Evolutionary conservation across 352 stramenopile genomes (phyloP).

Genomic region (Phytophthora cryptogea): DNA sequence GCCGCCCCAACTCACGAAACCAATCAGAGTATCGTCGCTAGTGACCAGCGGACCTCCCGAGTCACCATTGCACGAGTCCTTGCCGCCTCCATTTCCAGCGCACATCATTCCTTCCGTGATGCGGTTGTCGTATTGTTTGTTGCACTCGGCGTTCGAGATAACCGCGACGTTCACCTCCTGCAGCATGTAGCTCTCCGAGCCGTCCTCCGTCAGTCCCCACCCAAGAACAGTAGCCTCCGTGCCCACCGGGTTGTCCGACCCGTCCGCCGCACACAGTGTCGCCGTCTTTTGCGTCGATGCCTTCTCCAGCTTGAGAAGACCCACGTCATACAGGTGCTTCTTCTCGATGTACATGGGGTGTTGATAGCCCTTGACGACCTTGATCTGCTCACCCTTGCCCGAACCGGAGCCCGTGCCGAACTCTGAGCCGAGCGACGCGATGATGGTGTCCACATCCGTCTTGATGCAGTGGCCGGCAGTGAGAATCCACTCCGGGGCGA

Average conservation of each 20-base stretch:
- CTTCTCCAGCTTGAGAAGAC: slow-evolving; percentile 34
- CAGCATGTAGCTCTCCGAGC: slow-evolving; percentile 30
- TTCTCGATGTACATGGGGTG: slow-evolving; percentile 34
- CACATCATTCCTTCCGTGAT: slow-evolving; percentile 68
- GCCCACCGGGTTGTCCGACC: slow-evolving; percentile 50
- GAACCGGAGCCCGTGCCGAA: slow-evolving; percentile 15
- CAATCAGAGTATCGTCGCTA: slow-evolving; percentile 47
- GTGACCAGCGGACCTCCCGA: slow-evolving; percentile 59
- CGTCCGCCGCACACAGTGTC: slow-evolving; percentile 41
- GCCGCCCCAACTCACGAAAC: slow-evolving; percentile 64
- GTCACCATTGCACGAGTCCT: slow-evolving; percentile 70
- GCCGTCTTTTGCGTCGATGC: slow-evolving; percentile 31
- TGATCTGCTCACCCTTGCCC: slow-evolving; percentile 23
- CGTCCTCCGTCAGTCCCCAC: slow-evolving; percentile 54
- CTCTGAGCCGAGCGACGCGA: slow-evolving; percentile 33
- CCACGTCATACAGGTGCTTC: slow-evolving; percentile 31
- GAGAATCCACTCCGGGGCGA: slow-evolving; percentile 60
- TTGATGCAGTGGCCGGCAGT: slow-evolving; percentile 76
- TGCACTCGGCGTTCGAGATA: slow-evolving; percentile 57
- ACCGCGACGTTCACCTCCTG: slow-evolving; percentile 57
- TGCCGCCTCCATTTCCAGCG: slow-evolving; percentile 46
- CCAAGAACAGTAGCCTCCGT: slow-evolving; percentile 53
- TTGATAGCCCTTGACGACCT: slow-evolving; percentile 26
- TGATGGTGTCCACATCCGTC: slow-evolving; percentile 36
- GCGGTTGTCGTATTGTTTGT: slow-evolving; percentile 54